Evolutionary conservation across 2,329 filamentous ascomycete species (phyloP).

Genomic region (Verticillium dahliae): DNA sequence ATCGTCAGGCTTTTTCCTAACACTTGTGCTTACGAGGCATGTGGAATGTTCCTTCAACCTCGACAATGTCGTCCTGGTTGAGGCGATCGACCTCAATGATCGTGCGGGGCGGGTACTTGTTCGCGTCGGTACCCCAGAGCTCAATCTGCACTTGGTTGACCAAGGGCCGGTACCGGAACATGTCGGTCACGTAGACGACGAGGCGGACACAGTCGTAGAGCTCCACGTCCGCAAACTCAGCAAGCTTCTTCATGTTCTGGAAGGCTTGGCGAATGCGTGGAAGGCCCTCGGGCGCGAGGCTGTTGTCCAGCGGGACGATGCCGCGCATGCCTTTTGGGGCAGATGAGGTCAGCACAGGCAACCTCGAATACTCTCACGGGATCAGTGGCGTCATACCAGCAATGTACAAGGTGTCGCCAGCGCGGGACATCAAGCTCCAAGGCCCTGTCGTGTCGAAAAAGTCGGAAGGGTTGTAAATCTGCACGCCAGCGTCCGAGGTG

Average conservation of each 20-base stretch:
- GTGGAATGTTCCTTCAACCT: constrained; percentile 22
- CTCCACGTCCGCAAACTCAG: constrained; percentile 19
- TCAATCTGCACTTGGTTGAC: constrained; percentile 22
- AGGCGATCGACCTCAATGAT: constrained; percentile 23
- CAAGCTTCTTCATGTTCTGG: constrained; percentile 22
- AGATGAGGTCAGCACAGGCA: neutral
- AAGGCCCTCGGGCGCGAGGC: constrained; percentile 18
- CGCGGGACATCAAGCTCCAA: constrained; percentile 22
- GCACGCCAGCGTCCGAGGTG: constrained; percentile 18
- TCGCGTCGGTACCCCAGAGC: constrained; percentile 20
- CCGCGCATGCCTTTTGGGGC: constrained; percentile 20
- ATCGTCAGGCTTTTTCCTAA: neutral
- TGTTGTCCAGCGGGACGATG: constrained; percentile 21
- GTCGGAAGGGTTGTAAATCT: constrained; percentile 18
- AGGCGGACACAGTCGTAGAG: constrained; percentile 14
- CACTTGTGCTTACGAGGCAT: neutral
- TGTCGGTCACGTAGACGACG: constrained; percentile 24
- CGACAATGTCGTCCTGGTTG: constrained; percentile 24
- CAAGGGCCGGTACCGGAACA: constrained; percentile 24
- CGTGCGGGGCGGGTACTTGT: constrained; percentile 20
- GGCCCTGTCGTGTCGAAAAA: constrained; percentile 20
- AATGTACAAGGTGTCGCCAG: constrained; percentile 21
- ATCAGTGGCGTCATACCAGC: constrained; percentile 10
- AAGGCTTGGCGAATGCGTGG: constrained; percentile 22
- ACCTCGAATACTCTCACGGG: neutral